Evolutionary conservation across 352 stramenopile genomes (phyloP).

Genomic region (Discostella stelligera): DNA sequence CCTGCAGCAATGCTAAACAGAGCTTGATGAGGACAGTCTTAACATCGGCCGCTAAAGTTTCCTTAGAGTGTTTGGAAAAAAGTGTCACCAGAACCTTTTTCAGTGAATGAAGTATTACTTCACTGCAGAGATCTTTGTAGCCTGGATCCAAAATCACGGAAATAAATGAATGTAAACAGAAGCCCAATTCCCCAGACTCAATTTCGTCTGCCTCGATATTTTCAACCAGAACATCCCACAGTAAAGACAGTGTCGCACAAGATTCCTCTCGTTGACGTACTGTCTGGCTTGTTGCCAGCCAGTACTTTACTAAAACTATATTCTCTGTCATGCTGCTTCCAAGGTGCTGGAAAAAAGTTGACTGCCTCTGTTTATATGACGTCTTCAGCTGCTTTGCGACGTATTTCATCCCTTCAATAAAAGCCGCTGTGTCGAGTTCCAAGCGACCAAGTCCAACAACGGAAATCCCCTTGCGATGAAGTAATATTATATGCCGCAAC

Average conservation of each 20-base stretch:
- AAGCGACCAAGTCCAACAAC: slow-evolving; percentile 45
- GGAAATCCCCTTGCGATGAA: slow-evolving; percentile 45
- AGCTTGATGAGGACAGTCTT: slow-evolving; percentile 54
- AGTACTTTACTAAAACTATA: slow-evolving; percentile 59
- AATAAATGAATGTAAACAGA: slow-evolving; percentile 65
- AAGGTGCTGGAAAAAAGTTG: slow-evolving; percentile 36
- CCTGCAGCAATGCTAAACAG: slow-evolving; percentile 49
- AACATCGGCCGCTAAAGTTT: slow-evolving; percentile 26
- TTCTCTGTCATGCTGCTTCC: slow-evolving; percentile 68
- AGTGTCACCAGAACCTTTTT: slow-evolving; percentile 31
- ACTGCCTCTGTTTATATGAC: slow-evolving; percentile 24
- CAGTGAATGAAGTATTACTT: slow-evolving; percentile 39
- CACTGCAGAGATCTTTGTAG: slow-evolving; percentile 34
- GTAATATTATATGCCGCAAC: slow-evolving; percentile 49
- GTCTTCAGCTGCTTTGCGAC: slow-evolving; percentile 47
- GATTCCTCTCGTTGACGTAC: slow-evolving; percentile 45
- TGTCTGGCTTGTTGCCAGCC: slow-evolving; percentile 53
- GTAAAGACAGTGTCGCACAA: slow-evolving; percentile 48
- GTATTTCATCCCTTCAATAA: slow-evolving; percentile 63
- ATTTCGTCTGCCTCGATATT: slow-evolving; percentile 36
- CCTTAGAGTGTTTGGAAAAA: slow-evolving; percentile 34
- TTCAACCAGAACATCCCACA: slow-evolving; percentile 56
- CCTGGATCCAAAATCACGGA: slow-evolving; percentile 49
- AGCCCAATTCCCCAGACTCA: slow-evolving; percentile 51
- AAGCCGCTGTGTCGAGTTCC: slow-evolving; percentile 31